Base-by-base conservation (phyloP, 2,329 filamentous ascomycete genomes). In the Penicillium griseofulvum region DNA sequence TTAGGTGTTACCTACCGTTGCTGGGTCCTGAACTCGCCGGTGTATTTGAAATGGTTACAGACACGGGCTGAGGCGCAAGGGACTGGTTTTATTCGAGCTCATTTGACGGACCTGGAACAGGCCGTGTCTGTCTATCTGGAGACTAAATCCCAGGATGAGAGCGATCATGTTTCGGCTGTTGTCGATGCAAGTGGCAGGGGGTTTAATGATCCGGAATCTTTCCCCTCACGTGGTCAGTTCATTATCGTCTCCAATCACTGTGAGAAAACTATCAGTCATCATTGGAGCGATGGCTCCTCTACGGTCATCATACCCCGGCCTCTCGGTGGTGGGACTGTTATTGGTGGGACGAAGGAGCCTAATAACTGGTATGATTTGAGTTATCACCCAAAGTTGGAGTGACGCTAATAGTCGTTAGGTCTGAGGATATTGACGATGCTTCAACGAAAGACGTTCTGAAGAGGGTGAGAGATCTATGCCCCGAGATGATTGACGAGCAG, bases 311-410 rank as follows among this genome's bases (percentile, higher is more conserved):
- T 55, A 22, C 55, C 52, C 5, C 52, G 55, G 3, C 55, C 55
- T 28, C 33, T 57, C 4, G 47, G 47, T 19, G 55, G 55, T 17
- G 55, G 52, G 2, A 52, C 52, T 16, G 47, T 57, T 3, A 48
- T 57, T 24, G 55, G 55, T 4, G 55, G 55, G 10, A 57, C 55
- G 6, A 57, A 57, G 12, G 41, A 57, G 33, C 52, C 52, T 33
- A 37, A 51, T 29, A 45, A 55, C 37, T 57, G 52, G 55, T 55
- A 34, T 19, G 36, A 11, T 26, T 14, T 22, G n/a, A n/a, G 4
- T 6, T 12, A 33, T n/a, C 26, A 3, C 9, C 16, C n/a, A 8
- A 31, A 5, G 6, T n/a, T n/a, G 1, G 17, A 26, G 17, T 36
- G 29, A 16, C 14, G 5, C 31, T 36, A 46, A 46, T 6, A 29